Evolutionary conservation across 495 filamentous ascomycete genomes (phyloP), one percentile per base, ranked within the genome.

Genomic region (Hypoxylon fragiforme): DNA sequence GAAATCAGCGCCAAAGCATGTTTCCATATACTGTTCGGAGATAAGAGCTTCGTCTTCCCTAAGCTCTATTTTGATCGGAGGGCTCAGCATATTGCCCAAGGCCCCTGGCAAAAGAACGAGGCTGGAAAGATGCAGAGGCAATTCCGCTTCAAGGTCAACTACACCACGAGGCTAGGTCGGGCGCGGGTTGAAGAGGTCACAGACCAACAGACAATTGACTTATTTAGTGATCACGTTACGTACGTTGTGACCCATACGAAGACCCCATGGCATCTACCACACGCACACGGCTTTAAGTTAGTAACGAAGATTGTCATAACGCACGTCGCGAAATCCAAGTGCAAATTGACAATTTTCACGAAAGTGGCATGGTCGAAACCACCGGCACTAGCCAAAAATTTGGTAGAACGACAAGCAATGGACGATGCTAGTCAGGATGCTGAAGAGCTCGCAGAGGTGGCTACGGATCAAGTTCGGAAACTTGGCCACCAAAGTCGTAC

Each of bases 11-110:
- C 94, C 12, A 97, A 97, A 68, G 90, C 91, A 1, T 79, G 96
- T 24, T 97, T 97, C 70, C 94, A 97, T 63, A 87, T 97, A 7
- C 79, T 98, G 46, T 97, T 97, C 63, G 94, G 94, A 21, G 94
- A 98, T 67, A 95, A 89, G 70, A 92, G 88, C 72, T 86, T 90
- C 34, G 85, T 98, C 26, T 97, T 95, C 78, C 92, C 95, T 62
- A 85, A 89, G 56, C 77, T 97, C 15, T 91, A 97, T 62, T 85
- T 89, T 60, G 90, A 95, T 69, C 82, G 90, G 44, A 82, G 85
- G 68, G 91, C 90, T 12, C 81, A 85, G 69, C 80, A 88, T 79
- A 82, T 80, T 60, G 83, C 86, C n/a, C 95, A 96, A 72, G 85
- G 87, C 1, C 89, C 92, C 0, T 98, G 94, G 94, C 73, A 79